Evolutionary conservation across 345 rosid species (phyloP).

Genomic region (Eutrema heterophyllum): DNA sequence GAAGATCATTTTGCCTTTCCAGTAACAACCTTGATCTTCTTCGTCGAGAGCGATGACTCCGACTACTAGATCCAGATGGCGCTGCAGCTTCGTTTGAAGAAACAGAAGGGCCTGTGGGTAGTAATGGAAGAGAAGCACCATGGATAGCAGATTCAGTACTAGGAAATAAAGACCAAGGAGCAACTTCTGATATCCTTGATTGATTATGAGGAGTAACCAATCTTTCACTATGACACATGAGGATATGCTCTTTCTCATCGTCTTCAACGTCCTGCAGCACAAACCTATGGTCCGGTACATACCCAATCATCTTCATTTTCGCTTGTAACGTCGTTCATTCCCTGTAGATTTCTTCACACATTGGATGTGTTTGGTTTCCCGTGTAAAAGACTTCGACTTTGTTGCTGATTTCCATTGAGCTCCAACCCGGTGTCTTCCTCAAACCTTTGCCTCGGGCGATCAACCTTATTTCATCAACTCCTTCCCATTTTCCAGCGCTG

Average conservation of each 20-base stretch:
- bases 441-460: slow-evolving; percentile 42
- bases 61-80: slow-evolving; percentile 46
- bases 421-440: slow-evolving; percentile 63
- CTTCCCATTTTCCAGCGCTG: slow-evolving; percentile 50
- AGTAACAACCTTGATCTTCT: slow-evolving; percentile 44
- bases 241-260: slow-evolving; percentile 60
- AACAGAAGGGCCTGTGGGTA: slow-evolving; percentile 50
- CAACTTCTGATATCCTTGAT: slow-evolving; percentile 48
- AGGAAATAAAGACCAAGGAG: slow-evolving; percentile 76
- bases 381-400: slow-evolving; percentile 50
- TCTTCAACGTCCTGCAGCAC: slow-evolving; percentile 63
- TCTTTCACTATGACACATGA: slow-evolving; percentile 50
- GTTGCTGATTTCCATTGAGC: slow-evolving; percentile 43
- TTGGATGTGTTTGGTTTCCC: slow-evolving; percentile 46
- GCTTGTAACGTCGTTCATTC: slow-evolving; percentile 38
- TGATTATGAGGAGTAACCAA: slow-evolving; percentile 45
- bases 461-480: slow-evolving; percentile 42
- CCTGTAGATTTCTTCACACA: slow-evolving; percentile 28
- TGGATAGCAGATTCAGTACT: slow-evolving; percentile 44
- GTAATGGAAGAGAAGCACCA: slow-evolving; percentile 46
- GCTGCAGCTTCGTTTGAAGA: slow-evolving; percentile 44
- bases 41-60: slow-evolving; percentile 42
- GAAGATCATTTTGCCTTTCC: slow-evolving; percentile 54
- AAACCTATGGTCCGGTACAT: slow-evolving; percentile 45
- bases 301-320: slow-evolving; percentile 46